phyloP scores from a whole-genome alignment of 441 rosid genomes.

The Pelargonium cotyledonis region DNA sequence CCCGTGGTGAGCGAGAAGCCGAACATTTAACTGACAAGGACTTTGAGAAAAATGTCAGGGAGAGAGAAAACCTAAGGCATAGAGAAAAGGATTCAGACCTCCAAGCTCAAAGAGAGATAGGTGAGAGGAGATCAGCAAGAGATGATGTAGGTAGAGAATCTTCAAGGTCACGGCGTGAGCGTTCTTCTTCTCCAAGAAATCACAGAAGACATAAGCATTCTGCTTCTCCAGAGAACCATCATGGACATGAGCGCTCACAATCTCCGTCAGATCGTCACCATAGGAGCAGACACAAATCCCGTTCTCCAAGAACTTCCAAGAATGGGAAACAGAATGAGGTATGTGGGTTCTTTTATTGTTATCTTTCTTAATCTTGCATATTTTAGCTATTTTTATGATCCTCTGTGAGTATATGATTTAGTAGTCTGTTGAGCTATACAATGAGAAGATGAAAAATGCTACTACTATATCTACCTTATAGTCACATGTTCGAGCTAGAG shows the following conservation, averaged over 20 bases:
- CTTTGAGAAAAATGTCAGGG: conserved; percentile 30
- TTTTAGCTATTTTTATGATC: not conserved
- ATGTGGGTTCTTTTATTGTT: not conserved
- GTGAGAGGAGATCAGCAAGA: conserved; percentile 45
- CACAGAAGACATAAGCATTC: not conserved
- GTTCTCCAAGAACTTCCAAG: conserved; percentile 24
- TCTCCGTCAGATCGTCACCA: conserved; percentile 42
- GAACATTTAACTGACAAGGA: conserved; percentile 32
- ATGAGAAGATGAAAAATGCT: not conserved
- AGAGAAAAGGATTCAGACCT: conserved; percentile 21
- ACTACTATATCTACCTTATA: not conserved
- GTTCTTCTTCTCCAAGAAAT: conserved; percentile 42
- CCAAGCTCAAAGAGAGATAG: conserved; percentile 40
- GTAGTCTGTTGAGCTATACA: not conserved
- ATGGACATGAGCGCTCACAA: not conserved
- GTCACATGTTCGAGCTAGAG: no score
- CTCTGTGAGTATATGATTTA: not conserved
- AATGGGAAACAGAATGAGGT: conserved; percentile 2
- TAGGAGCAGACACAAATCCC: conserved; percentile 44
- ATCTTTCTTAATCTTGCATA: not conserved
- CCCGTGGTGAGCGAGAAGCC: conserved; percentile 30
- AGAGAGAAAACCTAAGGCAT: conserved; percentile 28
- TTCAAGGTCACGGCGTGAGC: conserved; percentile 42
- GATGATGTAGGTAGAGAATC: conserved; percentile 43
- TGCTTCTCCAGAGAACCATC: not conserved